Conservation (phyloP, 768 basidiomycete species). For the Lactifluus piperatus region DNA sequence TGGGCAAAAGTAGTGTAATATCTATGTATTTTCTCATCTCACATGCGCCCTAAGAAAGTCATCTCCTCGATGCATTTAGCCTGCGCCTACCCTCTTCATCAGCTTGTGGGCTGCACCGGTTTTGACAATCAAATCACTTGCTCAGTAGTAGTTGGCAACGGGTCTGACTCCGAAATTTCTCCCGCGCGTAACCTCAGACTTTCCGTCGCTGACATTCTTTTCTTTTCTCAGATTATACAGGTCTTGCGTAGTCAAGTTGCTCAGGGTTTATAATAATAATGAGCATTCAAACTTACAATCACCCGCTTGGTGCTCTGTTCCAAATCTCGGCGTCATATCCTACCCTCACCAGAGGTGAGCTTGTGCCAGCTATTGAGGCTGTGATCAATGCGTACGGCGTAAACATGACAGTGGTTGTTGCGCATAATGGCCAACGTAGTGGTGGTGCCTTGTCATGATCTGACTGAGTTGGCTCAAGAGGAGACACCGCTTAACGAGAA, state of each 20-base stretch:
- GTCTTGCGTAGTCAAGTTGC: background rate
- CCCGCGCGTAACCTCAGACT: background rate
- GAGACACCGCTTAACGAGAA: constrained; percentile 84
- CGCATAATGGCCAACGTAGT: constrained; percentile 85
- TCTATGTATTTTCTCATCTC: background rate
- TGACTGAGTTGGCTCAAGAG: constrained; percentile 37
- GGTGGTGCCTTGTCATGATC: constrained; percentile 33
- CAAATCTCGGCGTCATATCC: constrained; percentile 74
- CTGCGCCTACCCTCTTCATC: constrained; percentile 2
- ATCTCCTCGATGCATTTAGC: background rate
- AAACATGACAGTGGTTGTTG: constrained; percentile 71
- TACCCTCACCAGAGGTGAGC: constrained; percentile 83
- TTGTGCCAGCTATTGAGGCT: constrained; percentile 86
- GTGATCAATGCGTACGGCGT: constrained; percentile 73
- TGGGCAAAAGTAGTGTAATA: background rate
- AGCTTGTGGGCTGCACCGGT: constrained; percentile 11
- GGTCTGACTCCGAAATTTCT: background rate
- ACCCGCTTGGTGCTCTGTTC: constrained; percentile 64
- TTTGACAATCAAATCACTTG: constrained; percentile 14
- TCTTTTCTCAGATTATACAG: background rate
- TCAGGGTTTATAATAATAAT: background rate
- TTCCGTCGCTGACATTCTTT: background rate
- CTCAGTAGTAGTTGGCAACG: constrained; percentile 15
- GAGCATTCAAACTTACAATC: background rate
- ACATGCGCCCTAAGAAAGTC: background rate